Evolutionary conservation across 352 stramenopile species (phyloP).

Genomic region (Hyaloperonospora arabidopsidis): DNA sequence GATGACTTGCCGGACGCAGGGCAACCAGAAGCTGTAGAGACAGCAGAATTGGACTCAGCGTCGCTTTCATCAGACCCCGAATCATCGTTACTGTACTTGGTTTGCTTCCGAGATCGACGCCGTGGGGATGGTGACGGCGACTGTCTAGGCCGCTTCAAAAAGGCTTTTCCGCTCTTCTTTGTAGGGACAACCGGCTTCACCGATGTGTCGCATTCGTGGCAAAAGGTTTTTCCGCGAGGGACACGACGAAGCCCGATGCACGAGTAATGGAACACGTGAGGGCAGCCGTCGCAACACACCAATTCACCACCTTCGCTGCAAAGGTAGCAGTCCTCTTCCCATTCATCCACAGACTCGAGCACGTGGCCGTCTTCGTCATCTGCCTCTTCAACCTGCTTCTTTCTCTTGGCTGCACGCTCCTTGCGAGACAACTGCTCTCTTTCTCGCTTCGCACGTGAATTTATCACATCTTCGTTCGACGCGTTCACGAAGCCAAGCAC

Average conservation of each 20-base stretch:
- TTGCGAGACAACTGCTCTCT: constrained; percentile 68
- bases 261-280: constrained; percentile 85
- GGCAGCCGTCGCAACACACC: constrained; percentile 88
- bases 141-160: constrained; percentile 19
- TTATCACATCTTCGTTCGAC: constrained; percentile 38
- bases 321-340: constrained; percentile 86
- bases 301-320: constrained; percentile 82
- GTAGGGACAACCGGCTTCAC: constrained; percentile 58
- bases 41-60: constrained; percentile 17
- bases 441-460: constrained; percentile 53
- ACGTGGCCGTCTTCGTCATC: constrained; percentile 38
- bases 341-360: constrained; percentile 65
- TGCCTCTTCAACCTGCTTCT: constrained; percentile 48
- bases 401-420: constrained; percentile 59
- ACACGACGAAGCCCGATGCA: constrained; percentile 77
- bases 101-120: constrained; percentile 17
- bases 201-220: constrained; percentile 61
- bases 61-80: constrained; percentile 23
- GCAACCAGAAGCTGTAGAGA: constrained; percentile 16
- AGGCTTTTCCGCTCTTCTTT: constrained; percentile 18
- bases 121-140: constrained; percentile 18
- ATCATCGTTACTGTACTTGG: constrained; percentile 19
- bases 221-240: constrained; percentile 82
- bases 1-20: constrained; percentile 17
- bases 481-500: constrained; percentile 52